Percentiles rank a stretch among this genome's conserved stretches.
These are phyloP conservation scores for Cylindrotheca fusiformis DNA, from an alignment of 108 stramenopile genomes.

Conservation along the genomic window DNA sequence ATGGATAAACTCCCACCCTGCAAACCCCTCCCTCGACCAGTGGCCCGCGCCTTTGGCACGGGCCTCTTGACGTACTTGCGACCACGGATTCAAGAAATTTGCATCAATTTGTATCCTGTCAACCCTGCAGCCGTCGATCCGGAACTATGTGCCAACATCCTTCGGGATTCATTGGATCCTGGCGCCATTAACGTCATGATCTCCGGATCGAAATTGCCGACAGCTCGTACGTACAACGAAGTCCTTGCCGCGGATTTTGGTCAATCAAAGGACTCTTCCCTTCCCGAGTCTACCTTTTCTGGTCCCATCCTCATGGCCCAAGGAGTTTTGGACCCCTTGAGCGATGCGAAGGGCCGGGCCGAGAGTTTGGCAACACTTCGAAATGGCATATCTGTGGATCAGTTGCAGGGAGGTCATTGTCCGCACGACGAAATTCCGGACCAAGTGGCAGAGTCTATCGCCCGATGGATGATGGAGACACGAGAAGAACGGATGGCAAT, in stretches of 20 bases:
- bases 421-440: conserved; percentile 51
- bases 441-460: conserved; percentile 16
- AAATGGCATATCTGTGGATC: conserved; percentile 25
- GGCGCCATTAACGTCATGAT: conserved; percentile 65
- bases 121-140: conserved; percentile 48
- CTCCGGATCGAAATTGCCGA: conserved; percentile 46
- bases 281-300: conserved; percentile 21
- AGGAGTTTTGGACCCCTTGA: conserved; percentile 52
- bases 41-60: conserved; percentile 37
- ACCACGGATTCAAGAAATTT: conserved; percentile 49
- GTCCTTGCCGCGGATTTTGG: conserved; percentile 31
- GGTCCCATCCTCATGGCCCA: conserved; percentile 46
- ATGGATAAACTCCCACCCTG: conserved; percentile 30
- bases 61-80: conserved; percentile 44
- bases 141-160: conserved; percentile 28
- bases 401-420: conserved; percentile 52
- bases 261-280: neutral
- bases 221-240: conserved; percentile 49
- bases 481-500: conserved; percentile 5
- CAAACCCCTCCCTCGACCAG: conserved; percentile 31
- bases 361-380: conserved; percentile 27
- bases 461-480: conserved; percentile 27
- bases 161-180: conserved; percentile 53
- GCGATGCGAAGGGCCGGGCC: conserved; percentile 44
- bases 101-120: conserved; percentile 50